phyloP scores from a whole-genome alignment of 805 yeast species.

The Lachancea sp. region DNA sequence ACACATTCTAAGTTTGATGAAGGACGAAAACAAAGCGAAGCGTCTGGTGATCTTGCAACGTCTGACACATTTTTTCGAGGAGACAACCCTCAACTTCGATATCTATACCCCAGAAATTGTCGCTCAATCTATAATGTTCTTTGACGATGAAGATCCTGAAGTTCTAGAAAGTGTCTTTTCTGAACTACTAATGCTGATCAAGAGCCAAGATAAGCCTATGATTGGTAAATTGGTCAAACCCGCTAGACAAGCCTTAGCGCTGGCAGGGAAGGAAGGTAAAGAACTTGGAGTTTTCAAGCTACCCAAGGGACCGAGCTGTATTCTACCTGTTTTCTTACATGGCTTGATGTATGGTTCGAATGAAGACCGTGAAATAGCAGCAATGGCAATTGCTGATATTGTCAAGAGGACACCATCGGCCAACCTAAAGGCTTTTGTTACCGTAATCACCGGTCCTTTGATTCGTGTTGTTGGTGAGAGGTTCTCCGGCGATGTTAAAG shows the following conservation, averaged over 20 bases:
- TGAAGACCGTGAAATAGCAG: slow-evolving; percentile 79
- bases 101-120: slow-evolving; percentile 72
- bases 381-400: slow-evolving; percentile 81
- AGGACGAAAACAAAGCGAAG: slow-evolving; percentile 62
- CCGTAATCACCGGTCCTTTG: slow-evolving; percentile 92
- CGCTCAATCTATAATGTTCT: slow-evolving; percentile 56
- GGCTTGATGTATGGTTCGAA: slow-evolving; percentile 91
- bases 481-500: slow-evolving; percentile 82
- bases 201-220: slow-evolving; percentile 66
- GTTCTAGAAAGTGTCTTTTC: slow-evolving; percentile 62
- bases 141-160: slow-evolving; percentile 61
- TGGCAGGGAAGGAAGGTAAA: slow-evolving; percentile 55
- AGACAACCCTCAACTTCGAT: slow-evolving; percentile 62
- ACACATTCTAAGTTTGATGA: slow-evolving; percentile 67
- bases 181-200: slow-evolving; percentile 59
- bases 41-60: slow-evolving; percentile 60
- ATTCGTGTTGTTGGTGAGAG: slow-evolving; percentile 98
- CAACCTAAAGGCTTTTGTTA: slow-evolving; percentile 78
- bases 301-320: slow-evolving; percentile 79
- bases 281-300: slow-evolving; percentile 66
- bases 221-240: slow-evolving; percentile 75
- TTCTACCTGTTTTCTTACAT: slow-evolving; percentile 86
- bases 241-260: slow-evolving; percentile 63
- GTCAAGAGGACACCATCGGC: slow-evolving; percentile 81
- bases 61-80: slow-evolving; percentile 62